Evolutionary conservation across 1,284 basidiomycete species (phyloP).

Genomic region (Leccinum fallax): DNA sequence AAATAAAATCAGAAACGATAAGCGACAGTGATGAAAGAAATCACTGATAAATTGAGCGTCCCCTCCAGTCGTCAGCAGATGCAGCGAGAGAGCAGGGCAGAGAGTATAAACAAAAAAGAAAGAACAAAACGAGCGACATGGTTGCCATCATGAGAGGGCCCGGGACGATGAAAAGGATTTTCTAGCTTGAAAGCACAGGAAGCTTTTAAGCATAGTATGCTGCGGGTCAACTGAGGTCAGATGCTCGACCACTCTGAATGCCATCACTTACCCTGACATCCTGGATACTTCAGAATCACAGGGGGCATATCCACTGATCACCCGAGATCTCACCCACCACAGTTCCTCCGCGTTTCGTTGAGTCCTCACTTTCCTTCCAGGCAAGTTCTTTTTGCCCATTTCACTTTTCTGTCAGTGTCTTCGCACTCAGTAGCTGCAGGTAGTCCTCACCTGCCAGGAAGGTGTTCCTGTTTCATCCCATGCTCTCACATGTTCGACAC

Average conservation of each 20-base stretch:
- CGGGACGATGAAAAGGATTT: not conserved
- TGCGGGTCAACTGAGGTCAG: not conserved
- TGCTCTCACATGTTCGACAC: not conserved
- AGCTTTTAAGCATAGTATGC: not conserved
- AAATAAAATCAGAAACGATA: slow-evolving; percentile 1
- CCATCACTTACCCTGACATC: not conserved
- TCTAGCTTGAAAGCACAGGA: not conserved
- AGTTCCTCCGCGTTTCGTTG: not conserved
- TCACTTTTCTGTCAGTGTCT: not conserved
- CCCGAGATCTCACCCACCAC: not conserved
- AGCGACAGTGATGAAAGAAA: not conserved
- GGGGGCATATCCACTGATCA: not conserved
- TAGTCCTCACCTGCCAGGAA: not conserved
- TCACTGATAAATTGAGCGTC: slow-evolving; percentile 42
- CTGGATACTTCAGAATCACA: not conserved
- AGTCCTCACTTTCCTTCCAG: not conserved
- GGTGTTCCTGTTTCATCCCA: not conserved
- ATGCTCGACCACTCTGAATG: not conserved
- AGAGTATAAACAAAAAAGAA: not conserved
- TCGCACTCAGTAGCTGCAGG: not conserved
- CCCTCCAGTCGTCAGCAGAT: slow-evolving; percentile 38
- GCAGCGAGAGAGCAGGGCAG: slow-evolving; percentile 28
- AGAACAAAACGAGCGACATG: slow-evolving; percentile 5
- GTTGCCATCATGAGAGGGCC: not conserved
- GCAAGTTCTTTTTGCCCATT: not conserved